Evolutionary conservation across 805 yeast genomes (phyloP).

Genomic region (Candida nanaspora): DNA sequence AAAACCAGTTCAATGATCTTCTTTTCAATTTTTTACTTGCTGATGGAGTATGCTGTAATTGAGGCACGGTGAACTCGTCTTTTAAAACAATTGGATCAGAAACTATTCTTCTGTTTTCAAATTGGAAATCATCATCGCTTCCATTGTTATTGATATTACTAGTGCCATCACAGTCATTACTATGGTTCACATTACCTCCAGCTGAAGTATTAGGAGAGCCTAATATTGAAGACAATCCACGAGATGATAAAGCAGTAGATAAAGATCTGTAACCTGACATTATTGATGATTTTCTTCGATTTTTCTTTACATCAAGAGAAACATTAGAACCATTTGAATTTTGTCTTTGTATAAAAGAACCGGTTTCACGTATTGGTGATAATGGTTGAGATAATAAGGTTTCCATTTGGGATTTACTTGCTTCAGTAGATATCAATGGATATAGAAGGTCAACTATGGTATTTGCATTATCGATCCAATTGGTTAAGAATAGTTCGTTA

Average conservation of each 20-base stretch:
- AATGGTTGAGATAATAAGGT: constrained; percentile 3
- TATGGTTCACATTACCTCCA: no score
- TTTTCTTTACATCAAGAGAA: constrained; percentile 11
- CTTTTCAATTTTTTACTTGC: constrained; percentile 9
- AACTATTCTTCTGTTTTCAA: background rate
- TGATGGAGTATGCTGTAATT: no score
- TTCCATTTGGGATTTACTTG: constrained; percentile 5
- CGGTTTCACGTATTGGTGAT: background rate
- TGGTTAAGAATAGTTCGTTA: constrained; percentile 19
- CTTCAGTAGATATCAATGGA: constrained; percentile 2
- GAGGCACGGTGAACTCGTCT: no score
- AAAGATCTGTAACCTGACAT: constrained; percentile 20
- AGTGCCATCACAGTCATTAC: no score
- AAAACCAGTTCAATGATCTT: constrained; percentile 19
- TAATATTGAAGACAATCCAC: background rate
- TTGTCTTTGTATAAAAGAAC: constrained; percentile 7
- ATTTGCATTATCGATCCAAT: constrained; percentile 20
- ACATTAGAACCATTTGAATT: constrained; percentile 3
- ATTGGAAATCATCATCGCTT: background rate
- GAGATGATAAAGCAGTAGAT: constrained; percentile 15
- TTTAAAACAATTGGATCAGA: constrained; percentile 1
- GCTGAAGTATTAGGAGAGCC: background rate
- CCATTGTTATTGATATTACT: background rate
- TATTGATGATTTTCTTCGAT: constrained; percentile 14
- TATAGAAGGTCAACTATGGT: constrained; percentile 7